Evolutionary conservation across 495 filamentous ascomycete species (phyloP).

Genomic region (Hamigera avellanea): DNA sequence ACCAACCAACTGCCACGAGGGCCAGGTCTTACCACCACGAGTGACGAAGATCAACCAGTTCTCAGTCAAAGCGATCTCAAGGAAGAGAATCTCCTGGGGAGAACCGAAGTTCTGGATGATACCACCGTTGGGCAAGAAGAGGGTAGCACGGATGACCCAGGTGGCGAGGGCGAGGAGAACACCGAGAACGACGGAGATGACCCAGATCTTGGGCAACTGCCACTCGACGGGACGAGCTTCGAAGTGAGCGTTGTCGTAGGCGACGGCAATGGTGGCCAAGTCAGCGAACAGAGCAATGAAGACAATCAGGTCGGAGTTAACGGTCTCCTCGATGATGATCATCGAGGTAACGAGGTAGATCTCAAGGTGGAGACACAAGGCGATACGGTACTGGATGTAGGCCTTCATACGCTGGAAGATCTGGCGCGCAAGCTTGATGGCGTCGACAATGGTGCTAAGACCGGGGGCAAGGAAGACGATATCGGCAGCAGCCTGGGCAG

Average conservation of each 20-base stretch:
- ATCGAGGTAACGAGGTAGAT: constrained; percentile 69
- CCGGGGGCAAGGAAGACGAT: constrained; percentile 71
- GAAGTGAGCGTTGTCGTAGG: constrained; percentile 68
- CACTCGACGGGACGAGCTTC: constrained; percentile 62
- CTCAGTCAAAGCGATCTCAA: constrained; percentile 62
- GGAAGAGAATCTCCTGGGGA: constrained; percentile 62
- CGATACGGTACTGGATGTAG: constrained; percentile 73
- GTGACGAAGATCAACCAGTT: constrained; percentile 77
- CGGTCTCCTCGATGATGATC: constrained; percentile 66
- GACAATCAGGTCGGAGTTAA: constrained; percentile 55
- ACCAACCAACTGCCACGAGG: constrained; percentile 60
- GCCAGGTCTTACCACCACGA: constrained; percentile 58
- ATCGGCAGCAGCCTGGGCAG: constrained; percentile 66
- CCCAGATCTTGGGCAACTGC: constrained; percentile 71
- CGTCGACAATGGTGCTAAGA: constrained; percentile 64
- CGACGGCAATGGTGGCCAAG: constrained; percentile 64
- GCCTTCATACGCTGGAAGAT: constrained; percentile 80
- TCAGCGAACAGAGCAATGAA: constrained; percentile 71
- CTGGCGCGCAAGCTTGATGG: constrained; percentile 68
- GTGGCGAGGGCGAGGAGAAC: constrained; percentile 52
- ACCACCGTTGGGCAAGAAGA: constrained; percentile 57
- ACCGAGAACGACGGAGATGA: constrained; percentile 59
- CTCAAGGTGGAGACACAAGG: constrained; percentile 64
- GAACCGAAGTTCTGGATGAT: constrained; percentile 63
- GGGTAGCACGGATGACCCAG: constrained; percentile 56